Percentiles rank a stretch among this genome's conserved stretches.
Evolutionary conservation across 768 basidiomycete species (phyloP).

Genomic region (Trametopsis cervina): DNA sequence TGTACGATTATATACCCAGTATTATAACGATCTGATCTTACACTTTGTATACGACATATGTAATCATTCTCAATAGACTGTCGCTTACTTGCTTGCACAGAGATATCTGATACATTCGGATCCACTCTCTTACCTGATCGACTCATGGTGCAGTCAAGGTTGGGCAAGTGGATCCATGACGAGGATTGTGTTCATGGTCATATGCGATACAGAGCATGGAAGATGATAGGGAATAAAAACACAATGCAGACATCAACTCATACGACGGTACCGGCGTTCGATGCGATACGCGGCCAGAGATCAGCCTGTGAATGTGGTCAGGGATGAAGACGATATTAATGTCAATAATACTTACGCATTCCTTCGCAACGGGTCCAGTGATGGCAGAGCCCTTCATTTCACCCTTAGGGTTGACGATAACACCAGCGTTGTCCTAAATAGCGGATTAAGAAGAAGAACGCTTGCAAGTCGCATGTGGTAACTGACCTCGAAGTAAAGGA

Average conservation of each 20-base stretch:
- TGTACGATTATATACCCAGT: neutral
- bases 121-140: neutral
- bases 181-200: conserved; percentile 20
- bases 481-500: conserved; percentile 93
- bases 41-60: neutral
- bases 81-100: too few relatives aligned
- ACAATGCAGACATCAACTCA: conserved; percentile 33
- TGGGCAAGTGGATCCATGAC: neutral
- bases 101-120: too few relatives aligned
- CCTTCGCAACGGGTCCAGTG: conserved; percentile 97
- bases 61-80: too few relatives aligned
- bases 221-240: conserved; percentile 14
- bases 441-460: neutral
- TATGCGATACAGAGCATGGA: conserved; percentile 22
- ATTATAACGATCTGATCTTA: neutral
- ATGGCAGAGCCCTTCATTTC: conserved; percentile 99
- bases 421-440: conserved; percentile 84
- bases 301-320: conserved; percentile 56
- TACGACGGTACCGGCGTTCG: conserved; percentile 97
- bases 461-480: too few relatives aligned
- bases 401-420: conserved; percentile 97
- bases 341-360: conserved; percentile 67
- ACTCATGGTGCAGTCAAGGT: neutral
- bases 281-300: conserved; percentile 98
- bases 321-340: neutral